Conservation (phyloP, 352 stramenopile species). For the Phytophthora pisi region DNA sequence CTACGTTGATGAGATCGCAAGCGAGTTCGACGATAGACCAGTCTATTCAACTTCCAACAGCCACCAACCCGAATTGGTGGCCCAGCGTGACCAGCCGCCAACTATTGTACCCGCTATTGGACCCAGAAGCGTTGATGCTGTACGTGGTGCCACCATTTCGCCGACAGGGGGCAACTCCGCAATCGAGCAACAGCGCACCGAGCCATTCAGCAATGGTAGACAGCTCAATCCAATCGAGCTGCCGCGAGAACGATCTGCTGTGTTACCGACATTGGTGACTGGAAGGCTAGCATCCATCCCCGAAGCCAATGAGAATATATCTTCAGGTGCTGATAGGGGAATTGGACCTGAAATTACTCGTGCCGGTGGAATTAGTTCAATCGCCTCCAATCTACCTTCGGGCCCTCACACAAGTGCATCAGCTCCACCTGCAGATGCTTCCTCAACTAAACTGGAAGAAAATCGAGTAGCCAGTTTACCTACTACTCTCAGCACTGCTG, state of each 20-base stretch:
- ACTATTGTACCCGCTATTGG: background rate
- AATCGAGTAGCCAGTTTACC: conserved; percentile 16
- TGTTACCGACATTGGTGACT: conserved; percentile 13
- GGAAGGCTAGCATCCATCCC: conserved; percentile 27
- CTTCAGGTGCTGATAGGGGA: background rate
- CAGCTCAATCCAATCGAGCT: background rate
- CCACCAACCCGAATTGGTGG: background rate
- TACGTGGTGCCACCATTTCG: background rate
- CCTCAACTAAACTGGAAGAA: conserved; percentile 22
- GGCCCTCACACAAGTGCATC: background rate
- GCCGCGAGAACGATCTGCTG: background rate
- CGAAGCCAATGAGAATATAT: conserved; percentile 23
- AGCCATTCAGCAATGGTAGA: background rate
- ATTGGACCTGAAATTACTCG: background rate
- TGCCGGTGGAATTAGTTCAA: background rate
- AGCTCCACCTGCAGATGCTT: background rate
- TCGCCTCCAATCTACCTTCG: background rate
- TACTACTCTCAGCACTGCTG: background rate
- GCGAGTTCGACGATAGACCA: background rate
- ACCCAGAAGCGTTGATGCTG: background rate
- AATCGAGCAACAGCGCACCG: background rate
- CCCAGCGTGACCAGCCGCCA: background rate
- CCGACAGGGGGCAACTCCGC: background rate
- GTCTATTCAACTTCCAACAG: background rate
- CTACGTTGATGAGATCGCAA: conserved; percentile 6